phyloP scores from a whole-genome alignment of 192 early-diverging fungal species.

The Coemansia sp. region DNA sequence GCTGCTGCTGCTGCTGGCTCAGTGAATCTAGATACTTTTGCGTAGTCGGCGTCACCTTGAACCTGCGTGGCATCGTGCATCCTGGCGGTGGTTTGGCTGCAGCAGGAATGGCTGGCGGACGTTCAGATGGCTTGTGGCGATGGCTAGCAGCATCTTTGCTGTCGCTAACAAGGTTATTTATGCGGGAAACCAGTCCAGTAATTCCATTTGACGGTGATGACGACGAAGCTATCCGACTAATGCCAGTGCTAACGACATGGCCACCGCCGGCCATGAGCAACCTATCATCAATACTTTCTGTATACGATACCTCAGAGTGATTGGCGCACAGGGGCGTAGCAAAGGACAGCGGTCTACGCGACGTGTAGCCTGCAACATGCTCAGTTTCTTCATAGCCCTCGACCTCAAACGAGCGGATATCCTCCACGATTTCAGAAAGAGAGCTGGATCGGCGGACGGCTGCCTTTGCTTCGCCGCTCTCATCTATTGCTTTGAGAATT shows the following conservation, averaged over 20 bases:
- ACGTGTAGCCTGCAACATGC: slow-evolving; percentile 13
- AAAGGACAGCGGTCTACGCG: slow-evolving; percentile 23
- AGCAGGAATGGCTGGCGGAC: too few species aligned
- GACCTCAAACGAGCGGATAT: slow-evolving; percentile 47
- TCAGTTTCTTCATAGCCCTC: slow-evolving; percentile 53
- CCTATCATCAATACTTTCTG: background rate
- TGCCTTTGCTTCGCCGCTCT: background rate
- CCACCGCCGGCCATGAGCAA: too few species aligned
- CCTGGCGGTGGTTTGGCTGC: slow-evolving; percentile 7
- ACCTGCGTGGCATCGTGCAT: background rate
- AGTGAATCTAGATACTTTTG: slow-evolving; percentile 53
- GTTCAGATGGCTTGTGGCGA: slow-evolving; percentile 1
- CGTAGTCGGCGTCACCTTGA: slow-evolving; percentile 48
- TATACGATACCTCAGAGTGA: background rate
- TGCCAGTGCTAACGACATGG: background rate
- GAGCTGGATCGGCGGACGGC: slow-evolving; percentile 41
- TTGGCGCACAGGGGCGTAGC: slow-evolving; percentile 9
- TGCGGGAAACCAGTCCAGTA: slow-evolving; percentile 34
- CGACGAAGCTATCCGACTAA: background rate
- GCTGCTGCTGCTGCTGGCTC: slow-evolving; percentile 7
- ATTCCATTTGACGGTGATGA: slow-evolving; percentile 27
- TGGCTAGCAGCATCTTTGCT: background rate
- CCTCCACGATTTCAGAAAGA: slow-evolving; percentile 48
- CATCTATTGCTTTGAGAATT: background rate
- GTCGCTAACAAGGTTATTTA: slow-evolving; percentile 37